Evolutionary conservation across 805 yeast species (phyloP).

Genomic region (Suhomyces sp.): DNA sequence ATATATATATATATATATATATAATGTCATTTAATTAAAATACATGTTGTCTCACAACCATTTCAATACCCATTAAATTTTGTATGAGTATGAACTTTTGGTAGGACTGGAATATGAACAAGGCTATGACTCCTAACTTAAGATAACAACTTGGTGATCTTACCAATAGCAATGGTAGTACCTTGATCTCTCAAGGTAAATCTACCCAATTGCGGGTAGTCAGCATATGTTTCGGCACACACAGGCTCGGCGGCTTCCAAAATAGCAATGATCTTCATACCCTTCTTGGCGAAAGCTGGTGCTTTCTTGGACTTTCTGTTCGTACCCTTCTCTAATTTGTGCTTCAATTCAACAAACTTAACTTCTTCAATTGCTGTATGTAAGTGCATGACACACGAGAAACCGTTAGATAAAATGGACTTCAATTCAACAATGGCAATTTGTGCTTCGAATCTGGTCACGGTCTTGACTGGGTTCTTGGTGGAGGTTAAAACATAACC

Average conservation of each 20-base stretch:
- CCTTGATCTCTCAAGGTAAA: slow-evolving; percentile 99
- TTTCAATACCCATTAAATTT: too few relatives aligned
- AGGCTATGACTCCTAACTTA: too few relatives aligned
- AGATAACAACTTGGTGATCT: slow-evolving; percentile 78
- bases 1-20: too few relatives aligned
- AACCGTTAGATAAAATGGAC: slow-evolving; percentile 92
- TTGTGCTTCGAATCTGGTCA: slow-evolving; percentile 90
- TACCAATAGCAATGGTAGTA: slow-evolving; percentile 96
- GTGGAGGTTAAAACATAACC: slow-evolving; percentile 91
- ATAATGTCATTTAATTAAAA: too few relatives aligned
- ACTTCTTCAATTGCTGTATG: slow-evolving; percentile 99
- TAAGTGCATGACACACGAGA: slow-evolving; percentile 97
- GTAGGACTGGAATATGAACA: too few relatives aligned
- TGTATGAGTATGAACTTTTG: too few relatives aligned
- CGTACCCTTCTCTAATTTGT: slow-evolving; percentile 94
- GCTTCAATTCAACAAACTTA: slow-evolving; percentile 73
- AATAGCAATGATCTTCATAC: slow-evolving; percentile 95
- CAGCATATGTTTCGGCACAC: slow-evolving; percentile 89
- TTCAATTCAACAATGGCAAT: slow-evolving; percentile 95
- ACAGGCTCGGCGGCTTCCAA: slow-evolving; percentile 84
- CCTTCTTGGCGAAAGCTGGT: slow-evolving; percentile 98
- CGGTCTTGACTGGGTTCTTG: slow-evolving; percentile 86
- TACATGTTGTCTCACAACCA: too few relatives aligned
- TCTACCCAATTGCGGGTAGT: slow-evolving; percentile 95
- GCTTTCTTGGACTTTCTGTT: slow-evolving; percentile 95